These are phyloP conservation scores for Herpetomonas tarakana DNA, from an alignment of 208 protist species.

Conservation along the genomic window DNA sequence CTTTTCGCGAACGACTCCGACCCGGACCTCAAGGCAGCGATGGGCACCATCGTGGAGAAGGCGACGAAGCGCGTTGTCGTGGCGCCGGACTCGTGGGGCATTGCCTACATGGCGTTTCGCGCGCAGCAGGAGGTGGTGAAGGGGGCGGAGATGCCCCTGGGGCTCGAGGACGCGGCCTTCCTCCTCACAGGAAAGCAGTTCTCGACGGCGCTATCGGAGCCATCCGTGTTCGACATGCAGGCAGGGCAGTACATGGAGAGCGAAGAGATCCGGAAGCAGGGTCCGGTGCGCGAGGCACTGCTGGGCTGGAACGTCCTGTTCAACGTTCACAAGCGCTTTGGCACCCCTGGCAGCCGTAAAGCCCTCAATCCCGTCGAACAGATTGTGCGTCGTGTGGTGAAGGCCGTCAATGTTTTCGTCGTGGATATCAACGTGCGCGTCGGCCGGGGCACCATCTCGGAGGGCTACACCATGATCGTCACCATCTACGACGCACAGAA, in stretches of 20 bases:
- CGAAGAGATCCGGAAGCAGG: slow-evolving; percentile 12
- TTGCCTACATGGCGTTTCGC: slow-evolving; percentile 76
- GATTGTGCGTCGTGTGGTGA: slow-evolving; percentile 86
- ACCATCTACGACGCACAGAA: slow-evolving; percentile 89
- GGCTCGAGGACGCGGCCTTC: slow-evolving; percentile 81
- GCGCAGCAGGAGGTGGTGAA: slow-evolving; percentile 80
- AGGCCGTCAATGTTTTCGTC: slow-evolving; percentile 89
- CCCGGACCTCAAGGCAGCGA: slow-evolving; percentile 36
- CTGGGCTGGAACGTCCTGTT: slow-evolving; percentile 78
- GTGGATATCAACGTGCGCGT: slow-evolving; percentile 88
- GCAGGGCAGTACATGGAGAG: slow-evolving; percentile 31
- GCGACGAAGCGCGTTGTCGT: slow-evolving; percentile 58
- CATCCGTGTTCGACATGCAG: slow-evolving; percentile 53
- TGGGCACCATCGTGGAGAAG: slow-evolving; percentile 47
- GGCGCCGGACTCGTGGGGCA: slow-evolving; percentile 78
- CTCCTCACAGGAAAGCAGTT: slow-evolving; percentile 58
- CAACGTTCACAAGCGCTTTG: slow-evolving; percentile 83
- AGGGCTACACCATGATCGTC: slow-evolving; percentile 91
- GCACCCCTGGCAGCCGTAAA: slow-evolving; percentile 80
- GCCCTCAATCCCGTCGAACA: slow-evolving; percentile 83
- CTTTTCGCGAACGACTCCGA: slow-evolving; percentile 64
- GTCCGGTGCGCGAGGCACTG: slow-evolving; percentile 53
- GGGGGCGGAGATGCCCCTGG: slow-evolving; percentile 58
- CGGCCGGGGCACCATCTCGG: slow-evolving; percentile 81
- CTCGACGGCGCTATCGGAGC: slow-evolving; percentile 30